phyloP scores from a whole-genome alignment of 2,329 filamentous ascomycete genomes.

The Lithohypha guttulata region DNA sequence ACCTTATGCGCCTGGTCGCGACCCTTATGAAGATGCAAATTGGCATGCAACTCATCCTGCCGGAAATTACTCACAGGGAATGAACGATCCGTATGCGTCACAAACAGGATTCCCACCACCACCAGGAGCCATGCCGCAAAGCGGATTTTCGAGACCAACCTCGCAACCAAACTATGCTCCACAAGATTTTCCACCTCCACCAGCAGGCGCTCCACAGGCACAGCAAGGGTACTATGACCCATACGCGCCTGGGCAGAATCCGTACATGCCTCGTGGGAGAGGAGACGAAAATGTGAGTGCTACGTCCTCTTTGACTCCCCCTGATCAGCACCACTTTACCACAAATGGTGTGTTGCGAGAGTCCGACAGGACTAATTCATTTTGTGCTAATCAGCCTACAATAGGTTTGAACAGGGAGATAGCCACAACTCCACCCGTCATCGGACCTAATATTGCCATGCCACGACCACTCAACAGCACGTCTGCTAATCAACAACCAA shows the following conservation, averaged over 20 bases:
- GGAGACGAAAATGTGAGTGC: constrained; percentile 44
- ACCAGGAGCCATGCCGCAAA: constrained; percentile 22
- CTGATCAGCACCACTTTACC: constrained; percentile 28
- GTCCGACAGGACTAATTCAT: no score
- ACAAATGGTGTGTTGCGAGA: constrained; percentile 35
- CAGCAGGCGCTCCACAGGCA: constrained; percentile 15
- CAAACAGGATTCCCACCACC: constrained; percentile 34
- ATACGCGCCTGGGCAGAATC: constrained; percentile 29
- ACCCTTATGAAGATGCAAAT: constrained; percentile 32
- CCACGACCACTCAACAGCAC: constrained; percentile 11
- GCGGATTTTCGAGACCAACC: background rate
- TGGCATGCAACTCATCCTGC: constrained; percentile 25
- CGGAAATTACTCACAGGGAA: constrained; percentile 29
- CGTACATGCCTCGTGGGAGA: constrained; percentile 31
- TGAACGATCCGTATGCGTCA: constrained; percentile 23
- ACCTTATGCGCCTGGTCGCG: constrained; percentile 15
- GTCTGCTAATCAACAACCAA: background rate
- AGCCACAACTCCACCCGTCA: constrained; percentile 9
- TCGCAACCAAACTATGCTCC: constrained; percentile 8
- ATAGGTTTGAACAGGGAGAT: no score
- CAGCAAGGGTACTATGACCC: constrained; percentile 13
- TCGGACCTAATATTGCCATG: constrained; percentile 10
- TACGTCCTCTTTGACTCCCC: constrained; percentile 26
- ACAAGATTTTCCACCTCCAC: constrained; percentile 12
- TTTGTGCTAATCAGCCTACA: no score